These are phyloP conservation scores for Thraustochytrium sp. DNA, from an alignment of 352 stramenopile genomes.

Conservation along the genomic window DNA sequence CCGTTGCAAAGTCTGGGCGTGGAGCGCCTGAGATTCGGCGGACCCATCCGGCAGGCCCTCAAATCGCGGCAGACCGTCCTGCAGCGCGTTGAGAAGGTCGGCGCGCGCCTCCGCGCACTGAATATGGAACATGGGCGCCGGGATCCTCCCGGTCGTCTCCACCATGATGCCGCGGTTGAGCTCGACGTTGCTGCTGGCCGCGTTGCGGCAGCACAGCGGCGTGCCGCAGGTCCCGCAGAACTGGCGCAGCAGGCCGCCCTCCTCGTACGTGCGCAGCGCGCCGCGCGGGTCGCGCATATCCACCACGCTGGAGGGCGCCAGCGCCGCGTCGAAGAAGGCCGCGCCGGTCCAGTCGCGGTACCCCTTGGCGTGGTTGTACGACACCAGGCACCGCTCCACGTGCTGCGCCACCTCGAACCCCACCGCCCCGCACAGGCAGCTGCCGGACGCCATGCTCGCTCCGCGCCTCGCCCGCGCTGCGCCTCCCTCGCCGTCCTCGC, in stretches of 20 bases:
- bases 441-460: neutral
- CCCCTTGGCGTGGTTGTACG: constrained; percentile 14
- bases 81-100: neutral
- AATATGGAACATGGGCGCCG: constrained; percentile 6
- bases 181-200: neutral
- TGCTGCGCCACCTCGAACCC: neutral
- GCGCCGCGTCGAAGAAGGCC: neutral
- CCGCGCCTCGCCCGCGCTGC: neutral
- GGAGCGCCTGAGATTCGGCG: neutral
- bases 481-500: neutral
- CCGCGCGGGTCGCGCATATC: neutral
- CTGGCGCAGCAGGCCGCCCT: neutral
- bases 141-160: neutral
- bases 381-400: neutral
- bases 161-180: constrained; percentile 5
- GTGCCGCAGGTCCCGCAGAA: constrained; percentile 28
- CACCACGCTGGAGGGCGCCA: neutral
- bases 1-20: neutral
- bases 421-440: constrained; percentile 13
- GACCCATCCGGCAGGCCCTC: neutral
- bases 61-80: constrained; percentile 1
- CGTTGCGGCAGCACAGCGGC: neutral
- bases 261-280: neutral
- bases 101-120: neutral
- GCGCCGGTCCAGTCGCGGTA: constrained; percentile 22